phyloP scores from a whole-genome alignment of 768 basidiomycete species.

The Termitomyces sp. region DNA sequence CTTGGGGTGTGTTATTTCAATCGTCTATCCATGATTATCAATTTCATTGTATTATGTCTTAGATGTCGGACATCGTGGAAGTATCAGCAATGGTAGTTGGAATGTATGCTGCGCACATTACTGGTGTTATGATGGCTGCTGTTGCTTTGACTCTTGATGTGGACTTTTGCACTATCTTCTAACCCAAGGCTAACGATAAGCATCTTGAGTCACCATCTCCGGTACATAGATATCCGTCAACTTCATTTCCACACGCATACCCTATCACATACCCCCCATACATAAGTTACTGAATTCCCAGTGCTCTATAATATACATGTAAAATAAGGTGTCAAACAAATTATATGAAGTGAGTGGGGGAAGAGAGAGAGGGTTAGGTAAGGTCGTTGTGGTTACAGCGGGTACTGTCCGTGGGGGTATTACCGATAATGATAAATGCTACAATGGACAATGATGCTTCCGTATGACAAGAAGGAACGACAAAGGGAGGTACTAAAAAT shows the following conservation, averaged over 20 bases:
- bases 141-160: background rate
- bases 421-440: conserved; percentile 15
- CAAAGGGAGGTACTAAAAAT: conserved; percentile 9
- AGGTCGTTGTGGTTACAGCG: background rate
- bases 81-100: no score
- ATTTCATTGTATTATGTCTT: background rate
- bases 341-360: background rate
- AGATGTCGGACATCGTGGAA: no score
- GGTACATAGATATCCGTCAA: background rate
- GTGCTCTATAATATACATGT: background rate
- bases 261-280: background rate
- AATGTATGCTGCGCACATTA: no score
- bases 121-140: background rate
- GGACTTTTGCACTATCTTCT: background rate
- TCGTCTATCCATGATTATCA: no score
- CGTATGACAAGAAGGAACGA: conserved; percentile 1
- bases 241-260: background rate
- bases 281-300: background rate
- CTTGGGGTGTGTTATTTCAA: background rate
- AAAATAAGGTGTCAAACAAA: background rate
- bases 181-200: no score
- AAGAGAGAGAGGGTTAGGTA: background rate
- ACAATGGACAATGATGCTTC: conserved; percentile 11
- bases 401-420: background rate
- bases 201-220: background rate